phyloP scores from a whole-genome alignment of 1,284 basidiomycete species.

The Thecaphora frezii region DNA sequence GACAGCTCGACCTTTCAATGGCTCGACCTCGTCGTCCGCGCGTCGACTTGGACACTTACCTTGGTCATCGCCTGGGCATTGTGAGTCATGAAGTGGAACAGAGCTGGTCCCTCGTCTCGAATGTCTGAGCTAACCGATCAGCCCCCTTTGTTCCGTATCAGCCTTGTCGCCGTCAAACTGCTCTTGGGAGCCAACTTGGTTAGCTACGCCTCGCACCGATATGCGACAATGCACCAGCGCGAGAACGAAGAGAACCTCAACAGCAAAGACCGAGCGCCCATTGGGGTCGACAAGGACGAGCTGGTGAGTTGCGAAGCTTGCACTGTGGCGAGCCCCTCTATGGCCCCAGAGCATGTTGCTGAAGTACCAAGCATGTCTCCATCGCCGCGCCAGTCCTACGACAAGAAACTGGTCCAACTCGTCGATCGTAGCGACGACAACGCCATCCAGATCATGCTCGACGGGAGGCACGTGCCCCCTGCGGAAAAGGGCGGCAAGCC shows the following conservation, averaged over 20 bases:
- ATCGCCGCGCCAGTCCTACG: slow-evolving; percentile 30
- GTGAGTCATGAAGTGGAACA: background rate
- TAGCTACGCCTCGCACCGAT: slow-evolving; percentile 47
- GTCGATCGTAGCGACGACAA: slow-evolving; percentile 48
- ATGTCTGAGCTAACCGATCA: no score
- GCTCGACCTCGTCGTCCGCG: slow-evolving; percentile 23
- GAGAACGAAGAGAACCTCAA: slow-evolving; percentile 54
- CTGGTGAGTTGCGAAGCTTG: no score
- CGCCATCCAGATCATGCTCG: slow-evolving; percentile 40
- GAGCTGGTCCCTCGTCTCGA: no score
- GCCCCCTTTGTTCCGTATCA: background rate
- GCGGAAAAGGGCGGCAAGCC: background rate
- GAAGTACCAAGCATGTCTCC: no score
- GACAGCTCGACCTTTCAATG: slow-evolving; percentile 24
- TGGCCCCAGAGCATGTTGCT: no score
- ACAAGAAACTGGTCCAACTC: slow-evolving; percentile 35
- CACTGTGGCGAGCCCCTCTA: no score
- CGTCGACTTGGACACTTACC: slow-evolving; percentile 36
- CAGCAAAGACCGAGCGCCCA: slow-evolving; percentile 42
- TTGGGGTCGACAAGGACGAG: slow-evolving; percentile 49
- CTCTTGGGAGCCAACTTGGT: slow-evolving; percentile 52
- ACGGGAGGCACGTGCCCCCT: slow-evolving; percentile 32
- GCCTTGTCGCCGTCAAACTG: slow-evolving; percentile 51
- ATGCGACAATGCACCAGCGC: slow-evolving; percentile 44
- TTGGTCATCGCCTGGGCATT: slow-evolving; percentile 42